Base-by-base conservation (phyloP, 2,329 filamentous ascomycete genomes). In the Myriosclerotinia scirpicola region DNA sequence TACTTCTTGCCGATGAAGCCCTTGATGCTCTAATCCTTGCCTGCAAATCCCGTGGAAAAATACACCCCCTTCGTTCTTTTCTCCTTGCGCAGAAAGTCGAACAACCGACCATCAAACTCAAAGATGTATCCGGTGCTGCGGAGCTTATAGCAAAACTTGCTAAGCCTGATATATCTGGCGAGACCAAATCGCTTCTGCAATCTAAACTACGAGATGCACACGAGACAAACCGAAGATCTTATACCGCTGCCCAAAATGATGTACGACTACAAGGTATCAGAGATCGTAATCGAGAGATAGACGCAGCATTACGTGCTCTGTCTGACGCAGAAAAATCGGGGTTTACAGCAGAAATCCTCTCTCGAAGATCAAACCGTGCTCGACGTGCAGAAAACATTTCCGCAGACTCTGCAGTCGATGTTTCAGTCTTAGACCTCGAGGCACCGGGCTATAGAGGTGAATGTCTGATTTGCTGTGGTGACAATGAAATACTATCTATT, bases 301-400 rank as follows among this genome's bases (percentile, higher is more conserved):
- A 58, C 17, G 15, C 22, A 58, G 15, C 54, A 3, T 14, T 58
- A 30, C 14, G 54, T 20, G 38, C 14, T 44, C 9, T 58, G 20
- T 30, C 15, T 11, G 54, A 44, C 5, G 38, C 54, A 3, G 54
- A 58, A 30, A 58, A 58, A 12, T 44, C 54, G 1, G 9, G 15
- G 12, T 58, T 58, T 20, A 44, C 54, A 14, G 54, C 54, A 44
- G 38, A 58, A 58, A 30, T 58, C 5, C 8, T 58, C 8, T 58
- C 54, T 5, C 42, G 54, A 44, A 58, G 38, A 30, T 58, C 54
- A 20, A 58, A 58, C 15, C n/a, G 38, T 30, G 54, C 38, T 17
- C 38, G 38, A 26, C 54, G 54, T 5, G 54, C 38, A 9, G 54
- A 58, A 26, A 44, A 58, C 1, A 20, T 30, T 30, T 58, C 54